These are phyloP conservation scores for Mycosphaerella arachidis DNA, from an alignment of 2,329 filamentous ascomycete species.

Conservation along the genomic window DNA sequence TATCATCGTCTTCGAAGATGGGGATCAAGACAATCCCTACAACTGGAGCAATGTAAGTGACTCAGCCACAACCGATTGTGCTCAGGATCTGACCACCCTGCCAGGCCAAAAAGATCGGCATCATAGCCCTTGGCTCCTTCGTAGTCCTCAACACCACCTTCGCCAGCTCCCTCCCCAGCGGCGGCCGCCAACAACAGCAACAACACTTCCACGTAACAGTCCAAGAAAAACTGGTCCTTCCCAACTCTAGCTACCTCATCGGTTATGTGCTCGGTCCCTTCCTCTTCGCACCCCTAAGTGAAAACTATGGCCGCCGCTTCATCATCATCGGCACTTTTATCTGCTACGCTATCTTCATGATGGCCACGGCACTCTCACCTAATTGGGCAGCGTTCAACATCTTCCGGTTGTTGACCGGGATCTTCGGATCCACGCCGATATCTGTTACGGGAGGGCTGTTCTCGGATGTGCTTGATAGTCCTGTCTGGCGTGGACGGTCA, in stretches of 20 bases:
- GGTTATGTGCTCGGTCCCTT: constrained; percentile 41
- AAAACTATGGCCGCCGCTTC: constrained; percentile 42
- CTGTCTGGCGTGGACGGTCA: constrained; percentile 9
- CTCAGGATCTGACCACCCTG: neutral
- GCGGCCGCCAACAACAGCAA: constrained; percentile 55
- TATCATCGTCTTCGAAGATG: constrained; percentile 37
- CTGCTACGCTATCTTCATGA: constrained; percentile 30
- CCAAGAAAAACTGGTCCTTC: constrained; percentile 37
- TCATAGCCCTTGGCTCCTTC: constrained; percentile 52
- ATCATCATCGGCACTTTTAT: constrained; percentile 22
- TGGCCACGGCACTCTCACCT: constrained; percentile 40
- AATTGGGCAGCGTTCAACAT: constrained; percentile 22
- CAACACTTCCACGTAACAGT: constrained; percentile 51
- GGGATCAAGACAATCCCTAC: constrained; percentile 31
- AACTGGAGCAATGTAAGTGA: constrained; percentile 40
- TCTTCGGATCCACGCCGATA: constrained; percentile 17
- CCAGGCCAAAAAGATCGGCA: constrained; percentile 41
- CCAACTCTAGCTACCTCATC: constrained; percentile 45
- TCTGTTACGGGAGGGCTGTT: constrained; percentile 17
- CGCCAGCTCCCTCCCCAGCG: constrained; percentile 58
- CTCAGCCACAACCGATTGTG: no score
- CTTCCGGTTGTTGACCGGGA: constrained; percentile 13
- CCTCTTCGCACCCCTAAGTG: constrained; percentile 41
- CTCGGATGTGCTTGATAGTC: constrained; percentile 16
- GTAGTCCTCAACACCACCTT: constrained; percentile 62